A percentile compares a stretch with the other conserved stretches of the same genome.
Evolutionary conservation across 225 moss, liverwort and hornwort genomes (phyloP).

Genomic region (Sphagnum contortum): DNA sequence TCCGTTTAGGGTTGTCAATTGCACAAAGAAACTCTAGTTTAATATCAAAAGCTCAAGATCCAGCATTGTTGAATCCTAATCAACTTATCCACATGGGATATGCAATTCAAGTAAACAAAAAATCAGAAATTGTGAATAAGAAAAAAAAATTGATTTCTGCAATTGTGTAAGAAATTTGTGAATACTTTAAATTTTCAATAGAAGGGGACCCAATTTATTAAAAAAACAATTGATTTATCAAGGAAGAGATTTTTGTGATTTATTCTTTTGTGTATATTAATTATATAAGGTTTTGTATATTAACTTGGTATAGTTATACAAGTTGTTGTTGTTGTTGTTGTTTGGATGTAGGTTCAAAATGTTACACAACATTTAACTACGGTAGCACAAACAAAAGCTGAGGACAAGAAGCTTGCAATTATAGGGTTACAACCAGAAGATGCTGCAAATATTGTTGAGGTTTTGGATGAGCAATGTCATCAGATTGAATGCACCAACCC

Average conservation of each 20-base stretch:
- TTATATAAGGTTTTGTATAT: no score
- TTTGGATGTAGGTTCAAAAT: not conserved
- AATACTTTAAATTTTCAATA: no score
- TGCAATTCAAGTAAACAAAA: constrained; percentile 44
- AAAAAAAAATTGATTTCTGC: no score
- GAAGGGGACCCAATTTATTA: no score
- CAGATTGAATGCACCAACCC: constrained; percentile 52
- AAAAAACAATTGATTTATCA: no score
- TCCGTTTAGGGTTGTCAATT: constrained; percentile 71
- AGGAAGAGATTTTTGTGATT: no score
- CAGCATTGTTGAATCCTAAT: constrained; percentile 84
- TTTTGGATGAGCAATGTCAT: constrained; percentile 34
- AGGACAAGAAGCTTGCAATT: constrained; percentile 62
- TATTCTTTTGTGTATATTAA: no score
- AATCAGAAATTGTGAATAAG: no score
- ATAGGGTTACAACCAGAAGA: constrained; percentile 36
- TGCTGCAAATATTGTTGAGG: constrained; percentile 9
- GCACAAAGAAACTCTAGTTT: constrained; percentile 73
- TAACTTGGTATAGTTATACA: no score
- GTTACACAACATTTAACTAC: constrained; percentile 52
- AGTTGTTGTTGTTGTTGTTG: not conserved
- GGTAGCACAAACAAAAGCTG: constrained; percentile 46
- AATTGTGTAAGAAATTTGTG: no score
- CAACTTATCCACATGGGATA: constrained; percentile 35
- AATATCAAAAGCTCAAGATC: constrained; percentile 68